These are phyloP conservation scores for Thermomucor indicae-seudaticae DNA, from an alignment of 371 early-diverging fungal genomes.

Conservation along the genomic window DNA sequence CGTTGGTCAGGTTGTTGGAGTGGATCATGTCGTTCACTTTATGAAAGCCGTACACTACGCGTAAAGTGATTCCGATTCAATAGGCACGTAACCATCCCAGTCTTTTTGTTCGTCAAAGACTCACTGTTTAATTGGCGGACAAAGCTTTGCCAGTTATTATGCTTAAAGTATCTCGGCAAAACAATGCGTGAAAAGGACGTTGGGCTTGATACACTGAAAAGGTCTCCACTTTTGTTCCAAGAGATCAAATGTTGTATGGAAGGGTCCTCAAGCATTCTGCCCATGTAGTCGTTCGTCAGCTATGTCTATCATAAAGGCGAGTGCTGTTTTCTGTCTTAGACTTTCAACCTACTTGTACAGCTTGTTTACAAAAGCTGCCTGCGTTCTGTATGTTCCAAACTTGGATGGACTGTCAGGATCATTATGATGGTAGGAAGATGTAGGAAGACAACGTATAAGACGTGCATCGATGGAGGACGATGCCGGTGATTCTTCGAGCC, in stretches of 20 bases:
- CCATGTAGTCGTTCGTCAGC: background rate
- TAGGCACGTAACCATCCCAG: background rate
- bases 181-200: constrained; percentile 49
- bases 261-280: constrained; percentile 59
- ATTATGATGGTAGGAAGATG: constrained; percentile 61
- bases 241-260: constrained; percentile 53
- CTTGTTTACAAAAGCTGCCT: constrained; percentile 70
- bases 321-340: no score
- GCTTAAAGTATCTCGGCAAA: constrained; percentile 81
- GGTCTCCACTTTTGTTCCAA: constrained; percentile 61
- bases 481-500: no score
- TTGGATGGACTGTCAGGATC: constrained; percentile 5
- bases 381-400: constrained; percentile 21
- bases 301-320: no score
- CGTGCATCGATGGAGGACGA: no score
- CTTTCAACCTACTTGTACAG: constrained; percentile 50
- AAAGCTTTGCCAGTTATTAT: constrained; percentile 85
- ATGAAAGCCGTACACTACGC: constrained; percentile 52
- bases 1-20: constrained; percentile 49
- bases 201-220: constrained; percentile 64
- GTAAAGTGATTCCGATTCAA: background rate
- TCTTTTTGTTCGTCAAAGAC: background rate
- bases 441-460: no score
- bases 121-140: constrained; percentile 82
- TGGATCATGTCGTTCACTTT: constrained; percentile 66